phyloP scores from a whole-genome alignment of 2,329 filamentous ascomycete genomes.

The Phoma herbarum region DNA sequence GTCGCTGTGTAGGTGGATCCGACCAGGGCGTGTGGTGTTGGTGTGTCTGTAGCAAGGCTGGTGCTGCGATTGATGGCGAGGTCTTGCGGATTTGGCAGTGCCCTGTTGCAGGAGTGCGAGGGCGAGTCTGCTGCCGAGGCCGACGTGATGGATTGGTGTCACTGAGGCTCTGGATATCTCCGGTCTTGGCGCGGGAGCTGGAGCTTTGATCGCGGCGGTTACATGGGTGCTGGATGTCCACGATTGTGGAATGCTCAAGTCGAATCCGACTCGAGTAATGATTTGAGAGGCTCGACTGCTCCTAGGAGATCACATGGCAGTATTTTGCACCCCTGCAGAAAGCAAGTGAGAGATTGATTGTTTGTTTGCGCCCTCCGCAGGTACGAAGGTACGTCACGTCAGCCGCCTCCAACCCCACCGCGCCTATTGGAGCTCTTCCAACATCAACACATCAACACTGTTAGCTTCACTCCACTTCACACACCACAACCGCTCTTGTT shows the following conservation, averaged over 20 bases:
- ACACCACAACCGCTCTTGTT: constrained; percentile 3
- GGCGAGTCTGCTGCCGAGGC: constrained; percentile 11
- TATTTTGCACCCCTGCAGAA: not conserved
- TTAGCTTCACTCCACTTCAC: not conserved
- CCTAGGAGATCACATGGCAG: too few species aligned
- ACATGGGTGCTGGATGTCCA: not conserved
- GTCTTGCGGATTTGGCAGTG: too few species aligned
- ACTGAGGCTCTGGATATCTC: constrained; percentile 30
- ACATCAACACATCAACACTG: constrained; percentile 14
- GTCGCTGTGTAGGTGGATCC: not conserved
- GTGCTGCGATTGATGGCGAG: too few species aligned
- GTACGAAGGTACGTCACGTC: constrained; percentile 27
- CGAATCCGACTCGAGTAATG: not conserved
- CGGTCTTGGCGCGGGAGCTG: constrained; percentile 18
- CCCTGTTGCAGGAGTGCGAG: not conserved
- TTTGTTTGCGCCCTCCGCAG: constrained; percentile 8
- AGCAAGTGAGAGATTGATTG: not conserved
- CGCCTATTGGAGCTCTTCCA: constrained; percentile 20
- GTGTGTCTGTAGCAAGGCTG: too few species aligned
- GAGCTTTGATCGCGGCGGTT: constrained; percentile 11
- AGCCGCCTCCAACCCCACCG: constrained; percentile 26
- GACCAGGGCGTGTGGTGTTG: not conserved
- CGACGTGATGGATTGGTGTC: constrained; percentile 3
- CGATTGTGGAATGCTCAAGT: not conserved
- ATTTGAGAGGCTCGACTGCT: not conserved